Base-by-base conservation (phyloP, 345 rosid genomes). In the Salix brachista region DNA sequence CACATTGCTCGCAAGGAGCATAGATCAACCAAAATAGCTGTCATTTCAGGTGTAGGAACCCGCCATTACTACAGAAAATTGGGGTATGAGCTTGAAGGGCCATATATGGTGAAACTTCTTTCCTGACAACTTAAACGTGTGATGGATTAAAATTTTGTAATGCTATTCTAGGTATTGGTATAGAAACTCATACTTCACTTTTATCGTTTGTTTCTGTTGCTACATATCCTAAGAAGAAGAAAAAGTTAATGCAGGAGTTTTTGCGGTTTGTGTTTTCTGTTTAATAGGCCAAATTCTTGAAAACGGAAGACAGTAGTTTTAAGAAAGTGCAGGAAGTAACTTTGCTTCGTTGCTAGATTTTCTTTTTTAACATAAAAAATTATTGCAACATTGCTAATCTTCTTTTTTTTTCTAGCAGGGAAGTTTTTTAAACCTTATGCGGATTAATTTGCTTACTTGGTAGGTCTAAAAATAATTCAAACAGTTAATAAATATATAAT, bases 41-140 rank as follows among this genome's bases (percentile, higher is more conserved):
- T 96, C 54, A 96, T 96, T 71, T 96, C 99, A 1, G 98, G 97
- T 5, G 97, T 96, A 11, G 98, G 98, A 85, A 92, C 98, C 26
- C 93, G 97, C n/a, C 98, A 92, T 81, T 94, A 94, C 81, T 94
- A 92, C 74, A 88, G 97, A 80, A 94, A 94, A 81, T 76, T 94
- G 78, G 98, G 97, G 18, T 96, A 93, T 77, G 96, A 88, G 84
- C 91, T 96, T 72, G 97, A 92, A 85, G 99, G 98, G 70, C 98
- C 99, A 75, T 96, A 91, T 85, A 94, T 96, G 98, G 97, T 91
- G 65, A 92, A 94, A 83, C 82, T 60, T 85, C 97, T 96, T 34
- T 83, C 79, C 65, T 92, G 67, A 75, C 26, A 39, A 16, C 5
- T 1, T 61, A 13, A 25, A 30, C 30, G 23, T 26, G 34, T 30